Percentiles rank a stretch among this genome's conserved stretches.
Conservation (phyloP, 108 stramenopile species). For the Nitzschia sp. region DNA sequence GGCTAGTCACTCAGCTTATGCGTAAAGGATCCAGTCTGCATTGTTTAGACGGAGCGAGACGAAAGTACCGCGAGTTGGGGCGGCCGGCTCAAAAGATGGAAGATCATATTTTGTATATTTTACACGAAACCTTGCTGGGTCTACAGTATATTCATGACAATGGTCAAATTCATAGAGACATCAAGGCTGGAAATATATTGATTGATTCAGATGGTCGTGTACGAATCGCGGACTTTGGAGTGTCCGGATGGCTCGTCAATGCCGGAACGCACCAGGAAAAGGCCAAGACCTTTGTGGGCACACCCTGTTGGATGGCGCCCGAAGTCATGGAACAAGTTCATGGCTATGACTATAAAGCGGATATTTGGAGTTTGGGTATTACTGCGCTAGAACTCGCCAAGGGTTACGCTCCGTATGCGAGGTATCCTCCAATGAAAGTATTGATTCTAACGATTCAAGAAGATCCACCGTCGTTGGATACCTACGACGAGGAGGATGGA, state of each 20-base stretch:
- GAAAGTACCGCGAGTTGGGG: slow-evolving; percentile 9
- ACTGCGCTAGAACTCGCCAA: slow-evolving; percentile 98
- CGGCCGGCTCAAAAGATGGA: slow-evolving; percentile 47
- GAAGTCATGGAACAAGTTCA: slow-evolving; percentile 98
- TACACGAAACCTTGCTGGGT: slow-evolving; percentile 88
- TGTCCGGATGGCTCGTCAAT: slow-evolving; percentile 83
- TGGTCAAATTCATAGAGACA: slow-evolving; percentile 95
- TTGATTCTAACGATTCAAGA: slow-evolving; percentile 94
- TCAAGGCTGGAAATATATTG: slow-evolving; percentile 93
- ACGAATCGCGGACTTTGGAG: slow-evolving; percentile 96
- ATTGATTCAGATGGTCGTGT: slow-evolving; percentile 75
- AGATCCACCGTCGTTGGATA: slow-evolving; percentile 89
- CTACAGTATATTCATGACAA: slow-evolving; percentile 95
- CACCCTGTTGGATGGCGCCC: slow-evolving; percentile 90
- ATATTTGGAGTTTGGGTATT: slow-evolving; percentile 98
- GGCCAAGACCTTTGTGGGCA: slow-evolving; percentile 92
- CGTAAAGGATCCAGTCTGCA: slow-evolving; percentile 88
- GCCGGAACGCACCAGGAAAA: slow-evolving; percentile 73
- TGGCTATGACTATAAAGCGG: slow-evolving; percentile 97
- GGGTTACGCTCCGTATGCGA: slow-evolving; percentile 97
- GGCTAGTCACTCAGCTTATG: slow-evolving; percentile 95
- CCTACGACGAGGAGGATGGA: slow-evolving; percentile 83
- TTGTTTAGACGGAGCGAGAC: slow-evolving; percentile 69
- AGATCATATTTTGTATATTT: slow-evolving; percentile 83
- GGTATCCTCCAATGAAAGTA: slow-evolving; percentile 96